phyloP scores from a whole-genome alignment of 1,284 basidiomycete species.

The Trichosporon sp. region DNA sequence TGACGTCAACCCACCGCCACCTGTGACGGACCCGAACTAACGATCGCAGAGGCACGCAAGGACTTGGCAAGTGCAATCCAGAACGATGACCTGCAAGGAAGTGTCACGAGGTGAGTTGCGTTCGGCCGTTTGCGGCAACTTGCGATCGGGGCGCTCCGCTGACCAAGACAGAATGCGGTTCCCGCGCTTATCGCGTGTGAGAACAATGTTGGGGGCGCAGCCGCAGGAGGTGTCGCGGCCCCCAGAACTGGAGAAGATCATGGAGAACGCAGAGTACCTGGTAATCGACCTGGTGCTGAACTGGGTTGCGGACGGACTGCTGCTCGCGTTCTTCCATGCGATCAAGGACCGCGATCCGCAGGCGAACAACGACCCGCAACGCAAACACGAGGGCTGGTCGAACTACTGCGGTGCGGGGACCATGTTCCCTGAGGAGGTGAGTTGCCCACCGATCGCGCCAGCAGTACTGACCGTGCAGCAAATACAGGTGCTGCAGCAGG shows the following conservation, averaged over 20 bases:
- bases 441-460: no score
- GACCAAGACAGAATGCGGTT: slow-evolving; percentile 51
- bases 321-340: slow-evolving; percentile 93
- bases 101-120: slow-evolving; percentile 60
- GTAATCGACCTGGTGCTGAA: slow-evolving; percentile 89
- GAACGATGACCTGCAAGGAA: slow-evolving; percentile 78
- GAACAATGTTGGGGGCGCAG: slow-evolving; percentile 50
- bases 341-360: slow-evolving; percentile 58
- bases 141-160: slow-evolving; percentile 1
- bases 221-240: slow-evolving; percentile 45
- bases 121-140: background rate
- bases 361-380: slow-evolving; percentile 70
- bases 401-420: slow-evolving; percentile 85
- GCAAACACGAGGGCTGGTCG: slow-evolving; percentile 73
- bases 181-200: slow-evolving; percentile 50
- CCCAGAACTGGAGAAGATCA: slow-evolving; percentile 62
- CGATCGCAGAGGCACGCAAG: slow-evolving; percentile 55
- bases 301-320: slow-evolving; percentile 81
- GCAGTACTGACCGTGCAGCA: slow-evolving; percentile 23
- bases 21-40: background rate
- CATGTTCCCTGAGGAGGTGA: slow-evolving; percentile 48
- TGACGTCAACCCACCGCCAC: background rate
- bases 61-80: slow-evolving; percentile 76
- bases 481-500: slow-evolving; percentile 34
- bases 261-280: slow-evolving; percentile 74